Percentiles rank a stretch among this genome's conserved stretches.
These are phyloP conservation scores for Nepenthes alata DNA, from an alignment of 179 eudicot genomes.

Conservation along the genomic window DNA sequence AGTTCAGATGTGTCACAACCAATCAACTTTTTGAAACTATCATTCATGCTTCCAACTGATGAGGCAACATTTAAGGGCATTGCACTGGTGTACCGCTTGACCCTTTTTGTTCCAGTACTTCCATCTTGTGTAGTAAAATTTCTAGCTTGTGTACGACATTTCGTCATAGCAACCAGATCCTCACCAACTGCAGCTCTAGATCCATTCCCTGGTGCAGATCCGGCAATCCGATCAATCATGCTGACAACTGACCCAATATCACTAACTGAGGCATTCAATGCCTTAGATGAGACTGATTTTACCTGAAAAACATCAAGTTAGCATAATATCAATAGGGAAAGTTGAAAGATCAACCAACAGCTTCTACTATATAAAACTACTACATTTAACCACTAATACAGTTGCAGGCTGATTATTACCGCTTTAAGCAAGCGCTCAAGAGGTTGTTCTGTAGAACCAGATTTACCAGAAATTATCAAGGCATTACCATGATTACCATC, in stretches of 20 bases:
- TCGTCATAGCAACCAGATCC: slow-evolving; percentile 97
- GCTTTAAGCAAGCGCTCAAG: slow-evolving; percentile 72
- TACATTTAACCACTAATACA: too few relatives aligned
- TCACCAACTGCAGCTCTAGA: slow-evolving; percentile 97
- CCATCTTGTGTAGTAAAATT: slow-evolving; percentile 72
- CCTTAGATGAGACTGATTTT: slow-evolving; percentile 61
- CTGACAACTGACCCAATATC: slow-evolving; percentile 89
- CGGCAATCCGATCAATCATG: slow-evolving; percentile 91
- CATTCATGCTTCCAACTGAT: slow-evolving; percentile 63
- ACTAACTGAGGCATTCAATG: slow-evolving; percentile 58
- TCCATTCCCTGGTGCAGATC: slow-evolving; percentile 96
- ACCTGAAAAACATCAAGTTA: slow-evolving; percentile 33
- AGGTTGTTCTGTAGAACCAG: slow-evolving; percentile 67
- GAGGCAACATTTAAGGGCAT: slow-evolving; percentile 73
- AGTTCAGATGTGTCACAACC: slow-evolving; percentile 57
- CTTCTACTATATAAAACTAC: too few relatives aligned
- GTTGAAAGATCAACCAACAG: too few relatives aligned
- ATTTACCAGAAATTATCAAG: slow-evolving; percentile 52
- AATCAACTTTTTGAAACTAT: slow-evolving; percentile 42
- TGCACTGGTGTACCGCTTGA: slow-evolving; percentile 80
- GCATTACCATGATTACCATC: slow-evolving; percentile 57
- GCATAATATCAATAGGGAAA: not conserved
- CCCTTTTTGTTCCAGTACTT: slow-evolving; percentile 55
- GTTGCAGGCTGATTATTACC: slow-evolving; percentile 27
- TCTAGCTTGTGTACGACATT: slow-evolving; percentile 87